A percentile compares a stretch with the other conserved stretches of the same genome.
Evolutionary conservation across 2,329 filamentous ascomycete genomes (phyloP).

Genomic region (Lasiodiplodia theobromae): DNA sequence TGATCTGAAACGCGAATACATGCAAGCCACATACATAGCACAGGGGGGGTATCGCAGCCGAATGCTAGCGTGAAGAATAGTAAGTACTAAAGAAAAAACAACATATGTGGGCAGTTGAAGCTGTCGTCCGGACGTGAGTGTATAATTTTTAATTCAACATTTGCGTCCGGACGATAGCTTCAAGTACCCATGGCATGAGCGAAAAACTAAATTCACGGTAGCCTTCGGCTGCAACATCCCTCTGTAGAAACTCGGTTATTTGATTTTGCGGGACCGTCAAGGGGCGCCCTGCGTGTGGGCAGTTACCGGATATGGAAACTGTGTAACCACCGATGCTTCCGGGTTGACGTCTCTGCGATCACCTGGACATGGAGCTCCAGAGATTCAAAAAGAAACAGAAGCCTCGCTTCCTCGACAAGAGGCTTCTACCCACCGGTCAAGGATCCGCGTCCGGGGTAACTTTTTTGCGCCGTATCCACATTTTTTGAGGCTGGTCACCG

Average conservation of each 20-base stretch:
- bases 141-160: too few species aligned
- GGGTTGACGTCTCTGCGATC: background rate
- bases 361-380: background rate
- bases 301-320: conserved; percentile 2
- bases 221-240: too few species aligned
- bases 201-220: too few species aligned
- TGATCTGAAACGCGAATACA: background rate
- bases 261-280: background rate
- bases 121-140: too few species aligned
- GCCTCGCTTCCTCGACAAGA: background rate
- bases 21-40: background rate
- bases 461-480: conserved; percentile 23
- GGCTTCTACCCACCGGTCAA: conserved; percentile 1
- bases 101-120: too few species aligned
- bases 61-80: too few species aligned
- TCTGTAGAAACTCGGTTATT: background rate
- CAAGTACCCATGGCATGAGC: too few species aligned
- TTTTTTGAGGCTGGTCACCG: conserved; percentile 9
- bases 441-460: conserved; percentile 20
- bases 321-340: conserved; percentile 3
- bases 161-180: too few species aligned
- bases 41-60: too few species aligned
- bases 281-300: background rate
- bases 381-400: background rate
- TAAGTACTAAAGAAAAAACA: too few species aligned